Percentiles rank a stretch among this genome's conserved stretches.
Evolutionary conservation across 2,329 filamentous ascomycete genomes (phyloP).

Genomic region (Arthroderma sp.): DNA sequence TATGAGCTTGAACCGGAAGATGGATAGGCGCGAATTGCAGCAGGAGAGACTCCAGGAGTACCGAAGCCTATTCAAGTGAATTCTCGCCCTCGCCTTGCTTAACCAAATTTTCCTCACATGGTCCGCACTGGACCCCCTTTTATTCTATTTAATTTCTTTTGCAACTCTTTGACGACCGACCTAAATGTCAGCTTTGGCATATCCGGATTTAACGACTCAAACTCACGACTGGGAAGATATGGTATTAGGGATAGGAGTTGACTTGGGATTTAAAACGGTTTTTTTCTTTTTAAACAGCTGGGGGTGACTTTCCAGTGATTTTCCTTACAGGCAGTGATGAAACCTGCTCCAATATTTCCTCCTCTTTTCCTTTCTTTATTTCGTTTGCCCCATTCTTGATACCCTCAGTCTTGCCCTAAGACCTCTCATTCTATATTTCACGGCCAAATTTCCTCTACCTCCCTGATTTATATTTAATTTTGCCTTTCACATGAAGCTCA

Average conservation of each 20-base stretch:
- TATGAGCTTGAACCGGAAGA: slow-evolving; percentile 63
- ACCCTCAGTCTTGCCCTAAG: background rate
- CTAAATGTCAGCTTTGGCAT: background rate
- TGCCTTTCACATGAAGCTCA: background rate
- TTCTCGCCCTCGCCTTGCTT: no score
- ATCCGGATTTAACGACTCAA: background rate
- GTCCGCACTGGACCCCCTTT: background rate
- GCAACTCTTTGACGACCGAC: background rate
- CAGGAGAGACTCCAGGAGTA: slow-evolving; percentile 53
- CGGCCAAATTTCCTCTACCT: background rate
- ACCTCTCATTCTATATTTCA: background rate
- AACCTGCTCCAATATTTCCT: background rate
- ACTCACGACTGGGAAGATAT: background rate
- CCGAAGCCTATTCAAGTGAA: slow-evolving; percentile 42
- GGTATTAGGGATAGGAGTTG: background rate
- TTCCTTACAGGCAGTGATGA: background rate
- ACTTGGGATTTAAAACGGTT: background rate
- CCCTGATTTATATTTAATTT: background rate
- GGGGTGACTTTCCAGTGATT: background rate
- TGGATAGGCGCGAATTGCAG: slow-evolving; percentile 49
- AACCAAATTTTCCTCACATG: background rate
- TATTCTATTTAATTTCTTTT: background rate
- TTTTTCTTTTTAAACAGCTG: background rate
- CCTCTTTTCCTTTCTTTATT: no score
- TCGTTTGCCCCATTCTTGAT: background rate